Evolutionary conservation across 2,329 filamentous ascomycete species (phyloP).

Genomic region (Lecanoromycetidae sp.): DNA sequence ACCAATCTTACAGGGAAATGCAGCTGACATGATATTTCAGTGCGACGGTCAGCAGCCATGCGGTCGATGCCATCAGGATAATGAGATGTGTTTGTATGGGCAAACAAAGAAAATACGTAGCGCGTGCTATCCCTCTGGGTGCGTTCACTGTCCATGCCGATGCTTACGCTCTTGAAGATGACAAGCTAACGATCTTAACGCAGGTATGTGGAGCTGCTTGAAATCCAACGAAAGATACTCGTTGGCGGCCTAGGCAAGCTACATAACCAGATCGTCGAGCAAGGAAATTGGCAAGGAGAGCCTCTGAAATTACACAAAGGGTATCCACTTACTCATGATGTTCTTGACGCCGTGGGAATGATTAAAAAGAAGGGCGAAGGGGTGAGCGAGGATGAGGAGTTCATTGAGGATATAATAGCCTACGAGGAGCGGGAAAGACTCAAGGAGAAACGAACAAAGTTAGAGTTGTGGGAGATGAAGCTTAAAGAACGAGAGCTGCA

Average conservation of each 20-base stretch:
- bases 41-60: constrained; percentile 52
- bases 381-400: no score
- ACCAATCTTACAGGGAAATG: not conserved
- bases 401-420: no score
- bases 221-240: constrained; percentile 52
- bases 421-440: no score
- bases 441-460: no score
- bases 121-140: constrained; percentile 59
- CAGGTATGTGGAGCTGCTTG: constrained; percentile 55
- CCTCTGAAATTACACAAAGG: constrained; percentile 40
- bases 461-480: constrained; percentile 41
- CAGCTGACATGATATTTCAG: constrained; percentile 25
- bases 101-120: constrained; percentile 55
- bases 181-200: constrained; percentile 1
- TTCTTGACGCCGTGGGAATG: constrained; percentile 47
- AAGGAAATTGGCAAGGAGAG: constrained; percentile 45
- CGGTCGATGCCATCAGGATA: constrained; percentile 50
- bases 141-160: constrained; percentile 21
- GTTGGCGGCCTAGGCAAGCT: constrained; percentile 50
- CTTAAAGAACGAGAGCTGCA: constrained; percentile 36
- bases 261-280: constrained; percentile 41
- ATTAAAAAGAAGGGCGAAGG: constrained; percentile 44
- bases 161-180: no score
- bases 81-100: constrained; percentile 53
- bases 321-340: constrained; percentile 51